phyloP scores from a whole-genome alignment of 805 yeast genomes.

The Metschnikowia peoriensis region DNA sequence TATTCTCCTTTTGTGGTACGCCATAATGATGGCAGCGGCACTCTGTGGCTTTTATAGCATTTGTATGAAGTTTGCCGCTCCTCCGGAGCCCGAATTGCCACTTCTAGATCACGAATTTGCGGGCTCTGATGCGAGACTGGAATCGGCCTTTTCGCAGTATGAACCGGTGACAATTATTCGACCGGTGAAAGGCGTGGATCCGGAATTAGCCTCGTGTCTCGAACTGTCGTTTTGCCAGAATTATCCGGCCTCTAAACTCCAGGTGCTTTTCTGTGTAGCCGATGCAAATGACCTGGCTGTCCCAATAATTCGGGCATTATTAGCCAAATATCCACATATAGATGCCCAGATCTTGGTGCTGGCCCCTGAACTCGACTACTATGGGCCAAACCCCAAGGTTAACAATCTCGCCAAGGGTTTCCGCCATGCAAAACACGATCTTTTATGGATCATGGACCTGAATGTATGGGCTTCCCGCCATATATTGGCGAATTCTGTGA shows the following conservation, averaged over 20 bases:
- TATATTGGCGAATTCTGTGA: conserved; percentile 63
- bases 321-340: conserved; percentile 52
- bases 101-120: not conserved
- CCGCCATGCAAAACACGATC: conserved; percentile 61
- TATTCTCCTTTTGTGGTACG: conserved; percentile 38
- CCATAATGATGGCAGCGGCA: conserved; percentile 36
- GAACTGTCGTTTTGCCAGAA: conserved; percentile 65
- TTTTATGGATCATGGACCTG: conserved; percentile 82
- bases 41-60: conserved; percentile 41
- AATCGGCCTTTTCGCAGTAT: not conserved
- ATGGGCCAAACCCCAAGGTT: conserved; percentile 87
- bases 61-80: conserved; percentile 25
- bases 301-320: conserved; percentile 49
- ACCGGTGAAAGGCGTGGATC: conserved; percentile 83
- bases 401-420: conserved; percentile 86
- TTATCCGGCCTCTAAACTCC: conserved; percentile 59
- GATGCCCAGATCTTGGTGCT: conserved; percentile 57
- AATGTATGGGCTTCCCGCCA: conserved; percentile 76
- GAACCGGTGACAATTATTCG: conserved; percentile 69
- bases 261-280: conserved; percentile 76
- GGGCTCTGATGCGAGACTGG: no score
- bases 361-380: conserved; percentile 46
- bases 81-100: conserved; percentile 17
- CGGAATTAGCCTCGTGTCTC: conserved; percentile 67
- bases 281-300: conserved; percentile 61